Conservation (phyloP, 768 basidiomycete genomes). For the Suillus subalutaceus region DNA sequence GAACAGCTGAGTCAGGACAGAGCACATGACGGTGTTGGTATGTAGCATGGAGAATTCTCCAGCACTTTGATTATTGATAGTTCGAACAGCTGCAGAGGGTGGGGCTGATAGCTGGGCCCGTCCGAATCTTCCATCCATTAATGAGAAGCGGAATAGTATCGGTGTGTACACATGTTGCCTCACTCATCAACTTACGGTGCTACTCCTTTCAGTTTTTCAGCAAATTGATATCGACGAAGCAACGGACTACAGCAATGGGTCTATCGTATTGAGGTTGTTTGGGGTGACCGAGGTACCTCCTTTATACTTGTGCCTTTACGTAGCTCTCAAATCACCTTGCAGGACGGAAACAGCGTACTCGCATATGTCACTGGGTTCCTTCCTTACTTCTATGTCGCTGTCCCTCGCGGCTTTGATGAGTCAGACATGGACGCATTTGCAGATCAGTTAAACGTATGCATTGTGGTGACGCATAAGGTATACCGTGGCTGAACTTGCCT, state of each 20-base stretch:
- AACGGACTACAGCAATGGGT: slow-evolving; percentile 43
- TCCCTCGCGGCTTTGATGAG: slow-evolving; percentile 79
- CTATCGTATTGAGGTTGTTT: slow-evolving; percentile 68
- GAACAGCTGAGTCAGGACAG: slow-evolving; percentile 59
- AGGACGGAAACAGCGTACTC: slow-evolving; percentile 90
- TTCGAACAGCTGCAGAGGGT: slow-evolving; percentile 63
- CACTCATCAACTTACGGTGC: neutral
- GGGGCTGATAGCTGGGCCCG: slow-evolving; percentile 78
- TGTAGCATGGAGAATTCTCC: slow-evolving; percentile 19
- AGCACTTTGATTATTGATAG: slow-evolving; percentile 6
- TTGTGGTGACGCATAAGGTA: neutral
- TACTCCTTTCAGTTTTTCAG: slow-evolving; percentile 72
- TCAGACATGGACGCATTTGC: slow-evolving; percentile 69
- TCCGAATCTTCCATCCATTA: slow-evolving; percentile 55
- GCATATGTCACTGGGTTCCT: slow-evolving; percentile 79
- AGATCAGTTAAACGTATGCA: slow-evolving; percentile 73
- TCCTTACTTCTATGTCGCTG: slow-evolving; percentile 92
- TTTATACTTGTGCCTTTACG: slow-evolving; percentile 1
- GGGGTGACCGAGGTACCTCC: slow-evolving; percentile 81
- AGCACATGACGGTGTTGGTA: slow-evolving; percentile 45
- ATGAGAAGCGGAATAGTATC: slow-evolving; percentile 67
- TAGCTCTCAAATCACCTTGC: slow-evolving; percentile 8
- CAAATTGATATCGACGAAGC: slow-evolving; percentile 92
- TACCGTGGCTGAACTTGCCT: neutral
- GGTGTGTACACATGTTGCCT: slow-evolving; percentile 44